Evolutionary conservation across 768 basidiomycete genomes (phyloP).

Genomic region (Pulveroboletus sp.): DNA sequence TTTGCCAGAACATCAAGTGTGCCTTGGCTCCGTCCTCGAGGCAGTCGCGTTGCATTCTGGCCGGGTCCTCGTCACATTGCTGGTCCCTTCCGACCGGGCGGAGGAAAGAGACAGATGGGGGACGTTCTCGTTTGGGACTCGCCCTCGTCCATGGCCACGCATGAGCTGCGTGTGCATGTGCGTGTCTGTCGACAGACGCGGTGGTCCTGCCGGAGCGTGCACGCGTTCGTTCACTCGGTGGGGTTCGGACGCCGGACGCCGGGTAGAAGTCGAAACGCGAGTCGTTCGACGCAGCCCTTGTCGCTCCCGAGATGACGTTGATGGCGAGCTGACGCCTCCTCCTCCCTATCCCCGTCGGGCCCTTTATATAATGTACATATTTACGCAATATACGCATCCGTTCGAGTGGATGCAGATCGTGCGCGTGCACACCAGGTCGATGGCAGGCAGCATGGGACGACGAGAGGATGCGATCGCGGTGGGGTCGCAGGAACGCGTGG

Average conservation of each 20-base stretch:
- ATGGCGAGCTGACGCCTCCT: conserved; percentile 5
- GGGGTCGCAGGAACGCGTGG: conserved; percentile 22
- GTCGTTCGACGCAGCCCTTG: conserved; percentile 7
- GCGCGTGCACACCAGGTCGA: not conserved
- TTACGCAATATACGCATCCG: conserved; percentile 1
- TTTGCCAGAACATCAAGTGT: conserved; percentile 19
- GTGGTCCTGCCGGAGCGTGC: not conserved
- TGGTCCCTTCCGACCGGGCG: conserved; percentile 10
- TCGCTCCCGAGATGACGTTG: conserved; percentile 26
- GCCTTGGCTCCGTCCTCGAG: conserved; percentile 33
- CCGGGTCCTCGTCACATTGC: conserved; percentile 16
- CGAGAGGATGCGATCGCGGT: conserved; percentile 22
- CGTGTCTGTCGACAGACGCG: not conserved
- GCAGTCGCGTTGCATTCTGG: conserved; percentile 28
- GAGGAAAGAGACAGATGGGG: conserved; percentile 10
- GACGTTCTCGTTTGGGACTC: conserved; percentile 11
- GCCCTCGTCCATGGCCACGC: conserved; percentile 1
- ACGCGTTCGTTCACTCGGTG: too few species aligned
- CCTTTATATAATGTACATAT: conserved; percentile 10
- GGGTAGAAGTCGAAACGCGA: conserved; percentile 1
- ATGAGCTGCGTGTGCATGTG: conserved; percentile 2
- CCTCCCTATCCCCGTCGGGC: conserved; percentile 17
- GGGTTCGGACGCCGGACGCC: not conserved
- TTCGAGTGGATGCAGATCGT: conserved; percentile 6
- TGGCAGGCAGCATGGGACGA: conserved; percentile 1